Base-by-base conservation (phyloP, 2,329 filamentous ascomycete genomes). In the Fusarium sambucinum region DNA sequence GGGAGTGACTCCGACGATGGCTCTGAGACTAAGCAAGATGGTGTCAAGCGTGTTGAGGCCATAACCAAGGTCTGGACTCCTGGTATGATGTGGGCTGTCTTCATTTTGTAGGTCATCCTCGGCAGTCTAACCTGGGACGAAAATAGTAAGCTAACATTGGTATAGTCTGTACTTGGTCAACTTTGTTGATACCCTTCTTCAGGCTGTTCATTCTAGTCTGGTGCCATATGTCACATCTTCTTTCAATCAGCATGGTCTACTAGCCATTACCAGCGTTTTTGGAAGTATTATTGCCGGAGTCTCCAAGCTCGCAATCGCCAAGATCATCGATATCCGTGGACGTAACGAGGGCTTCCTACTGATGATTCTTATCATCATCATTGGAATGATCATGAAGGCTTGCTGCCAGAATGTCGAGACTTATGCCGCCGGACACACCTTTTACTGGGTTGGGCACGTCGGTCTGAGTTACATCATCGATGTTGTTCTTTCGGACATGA, bases 221-320 rank as follows among this genome's bases (percentile, higher is more conserved):
- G 84, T 86, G 12, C 85, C 87, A 46, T 92, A 89, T 76, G 86
- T 90, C 21, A 91, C 90, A 3, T 91, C 88, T 60, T 83, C 87
- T 3, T 92, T 91, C 74, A 81, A 80, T 42, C 81, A 84, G 53
- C 90, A 92, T 73, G 90, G 89, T 10, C 81, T 92, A 38, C 82
- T 92, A 16, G 86, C 88, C 3, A 90, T 88, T 0, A 85, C 90
- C 33, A 80, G 85, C 53, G 88, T 92, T 29, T 84, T 91, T 10
- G 87, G 90, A 38, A 75, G 74, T 42, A 75, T 81, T 37, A 75
- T 83, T 25, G 76, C 76, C 52, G 80, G 77, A 50, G 76, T 79
- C n/a, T 74, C 76, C 33, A 75, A 76, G 35, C 78, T 81, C 5
- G 76, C 79, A 14, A 77, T 84, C 46, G 82, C 82, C 56, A 85